Base-by-base conservation (phyloP, 257 asterid genomes). In the Orobanche coerulescens region DNA sequence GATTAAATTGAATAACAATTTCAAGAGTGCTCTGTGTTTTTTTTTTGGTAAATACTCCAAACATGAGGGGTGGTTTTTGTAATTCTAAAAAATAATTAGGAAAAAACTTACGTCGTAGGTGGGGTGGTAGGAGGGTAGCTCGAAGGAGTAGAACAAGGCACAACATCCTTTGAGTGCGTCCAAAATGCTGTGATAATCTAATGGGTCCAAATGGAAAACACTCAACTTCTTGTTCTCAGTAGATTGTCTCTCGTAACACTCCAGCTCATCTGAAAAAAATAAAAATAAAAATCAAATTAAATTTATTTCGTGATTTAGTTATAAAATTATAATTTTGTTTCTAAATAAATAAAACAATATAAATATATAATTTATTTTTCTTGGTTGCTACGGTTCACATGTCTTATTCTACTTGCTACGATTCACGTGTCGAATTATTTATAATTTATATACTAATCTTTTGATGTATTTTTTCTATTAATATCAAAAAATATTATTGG, bases 171-270 rank as follows among this genome's bases (percentile, higher is more conserved):
- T 87, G 15, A 93, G 64, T 0, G 99, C 95, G 14, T 89, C 95
- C 73, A 84, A 44, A 36, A 93, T 79, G 82, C 97, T 93, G 70
- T 82, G 95, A 67, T 89, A 93, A 67, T 93, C 97, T 79, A 93
- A 80, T 5, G 95, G 96, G 57, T 93, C 99, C 9, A 87, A 65
- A 8, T 77, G 76, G 39, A 83, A 93, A 6, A 81, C 85, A 60
- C 72, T 84, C 81, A 89, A 52, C n/a, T 75, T 77, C 81, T 75
- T 67, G 43, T 62, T 69, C 33, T 73, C 82, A 5, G 20, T 62
- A 50, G 79, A 77, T 42, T 67, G 54, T 64, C 75, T 71, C 73
- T 73, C 51, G 59, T 78, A 75, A 12, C 76, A 68, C 63, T 68
- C 62, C 80, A 81, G 30, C 37, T 91, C 86, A 33, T 79, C 98